These are phyloP conservation scores for Tetrahymena thermophila DNA, from an alignment of 73 alveolate genomes.

Conservation along the genomic window DNA sequence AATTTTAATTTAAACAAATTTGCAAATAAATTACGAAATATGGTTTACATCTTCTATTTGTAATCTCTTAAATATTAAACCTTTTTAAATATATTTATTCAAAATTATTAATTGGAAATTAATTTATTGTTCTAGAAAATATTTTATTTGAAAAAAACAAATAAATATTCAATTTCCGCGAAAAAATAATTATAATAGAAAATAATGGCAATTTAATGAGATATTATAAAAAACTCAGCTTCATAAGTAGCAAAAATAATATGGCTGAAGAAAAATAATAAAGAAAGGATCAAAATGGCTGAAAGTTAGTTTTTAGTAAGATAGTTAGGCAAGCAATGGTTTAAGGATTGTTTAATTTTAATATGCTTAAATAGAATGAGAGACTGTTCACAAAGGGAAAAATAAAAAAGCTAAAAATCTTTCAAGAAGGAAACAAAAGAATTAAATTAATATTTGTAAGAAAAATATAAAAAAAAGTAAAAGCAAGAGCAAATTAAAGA, in stretches of 20 bases:
- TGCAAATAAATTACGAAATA: too few relatives aligned
- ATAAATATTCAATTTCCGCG: neutral
- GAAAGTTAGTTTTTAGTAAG: neutral
- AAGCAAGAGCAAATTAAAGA: conserved; percentile 44
- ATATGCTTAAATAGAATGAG: neutral
- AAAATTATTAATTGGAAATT: neutral
- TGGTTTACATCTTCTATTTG: too few relatives aligned
- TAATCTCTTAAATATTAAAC: too few relatives aligned
- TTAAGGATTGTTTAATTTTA: neutral
- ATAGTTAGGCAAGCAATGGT: neutral
- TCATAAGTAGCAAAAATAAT: neutral
- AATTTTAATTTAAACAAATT: too few relatives aligned
- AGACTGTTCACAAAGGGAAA: neutral
- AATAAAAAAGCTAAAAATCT: neutral
- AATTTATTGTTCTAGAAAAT: neutral
- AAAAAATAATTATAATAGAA: neutral
- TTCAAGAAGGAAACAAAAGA: conserved; percentile 1
- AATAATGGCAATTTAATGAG: neutral
- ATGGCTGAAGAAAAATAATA: neutral
- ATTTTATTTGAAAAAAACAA: too few relatives aligned
- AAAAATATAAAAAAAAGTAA: conserved; percentile 6
- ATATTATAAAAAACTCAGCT: neutral
- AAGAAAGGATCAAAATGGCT: neutral
- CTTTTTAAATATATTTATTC: too few relatives aligned
- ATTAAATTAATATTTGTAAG: neutral